phyloP scores from a whole-genome alignment of 495 filamentous ascomycete genomes.

The Aspergillus indologenus region DNA sequence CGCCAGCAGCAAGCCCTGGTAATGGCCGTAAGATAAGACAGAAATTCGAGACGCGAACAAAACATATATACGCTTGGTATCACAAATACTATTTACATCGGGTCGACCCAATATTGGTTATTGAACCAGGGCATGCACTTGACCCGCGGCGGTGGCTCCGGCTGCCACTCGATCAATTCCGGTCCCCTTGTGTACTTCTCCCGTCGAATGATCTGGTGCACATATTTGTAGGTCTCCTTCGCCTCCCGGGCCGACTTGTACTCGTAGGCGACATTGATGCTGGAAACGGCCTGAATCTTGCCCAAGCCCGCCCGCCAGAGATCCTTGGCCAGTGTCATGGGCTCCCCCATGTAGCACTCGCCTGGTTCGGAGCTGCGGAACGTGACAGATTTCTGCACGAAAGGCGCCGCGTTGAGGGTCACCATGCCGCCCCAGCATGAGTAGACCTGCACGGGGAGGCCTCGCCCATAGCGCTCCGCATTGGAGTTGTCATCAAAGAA shows the following conservation, averaged over 20 bases:
- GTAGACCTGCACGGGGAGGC: conserved; percentile 51
- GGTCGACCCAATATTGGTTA: conserved; percentile 19
- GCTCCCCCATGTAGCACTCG: conserved; percentile 49
- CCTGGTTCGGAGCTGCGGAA: conserved; percentile 34
- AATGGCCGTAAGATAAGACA: neutral
- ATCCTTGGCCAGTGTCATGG: conserved; percentile 48
- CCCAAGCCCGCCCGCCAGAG: conserved; percentile 43
- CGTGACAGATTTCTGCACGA: conserved; percentile 27
- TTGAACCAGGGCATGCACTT: conserved; percentile 27
- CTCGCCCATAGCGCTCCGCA: conserved; percentile 20
- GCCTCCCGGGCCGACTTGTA: conserved; percentile 32
- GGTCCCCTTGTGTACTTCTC: conserved; percentile 9
- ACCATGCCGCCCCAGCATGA: conserved; percentile 53
- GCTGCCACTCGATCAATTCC: conserved; percentile 18
- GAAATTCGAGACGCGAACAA: neutral
- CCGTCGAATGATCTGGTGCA: conserved; percentile 24
- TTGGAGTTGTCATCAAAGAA: conserved; percentile 41
- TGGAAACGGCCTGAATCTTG: conserved; percentile 49
- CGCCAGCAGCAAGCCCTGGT: neutral
- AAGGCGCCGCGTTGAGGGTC: conserved; percentile 30
- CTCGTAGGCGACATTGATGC: conserved; percentile 47
- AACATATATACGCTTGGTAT: neutral
- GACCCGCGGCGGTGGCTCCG: conserved; percentile 22
- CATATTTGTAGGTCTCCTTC: conserved; percentile 43
- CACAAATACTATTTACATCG: neutral